These are phyloP conservation scores for Alternaria metachromatica DNA, from an alignment of 2,329 filamentous ascomycete genomes.

Conservation along the genomic window DNA sequence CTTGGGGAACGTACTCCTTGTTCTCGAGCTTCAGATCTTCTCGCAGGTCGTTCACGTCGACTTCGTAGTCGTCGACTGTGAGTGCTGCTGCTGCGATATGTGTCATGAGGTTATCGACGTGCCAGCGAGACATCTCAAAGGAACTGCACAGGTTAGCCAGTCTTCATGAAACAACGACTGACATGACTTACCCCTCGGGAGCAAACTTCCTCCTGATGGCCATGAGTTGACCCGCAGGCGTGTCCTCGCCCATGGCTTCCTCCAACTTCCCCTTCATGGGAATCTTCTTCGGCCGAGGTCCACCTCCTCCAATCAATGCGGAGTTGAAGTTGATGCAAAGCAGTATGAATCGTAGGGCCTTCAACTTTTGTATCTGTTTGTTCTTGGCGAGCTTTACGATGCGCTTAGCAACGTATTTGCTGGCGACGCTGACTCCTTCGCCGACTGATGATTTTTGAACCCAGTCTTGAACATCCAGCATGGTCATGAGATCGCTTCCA, in stretches of 20 bases:
- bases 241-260: constrained; percentile 61
- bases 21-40: constrained; percentile 76
- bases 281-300: constrained; percentile 55
- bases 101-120: constrained; percentile 74
- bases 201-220: constrained; percentile 68
- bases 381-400: constrained; percentile 64
- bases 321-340: constrained; percentile 58
- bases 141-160: constrained; percentile 28
- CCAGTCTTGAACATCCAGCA: constrained; percentile 77
- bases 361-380: constrained; percentile 56
- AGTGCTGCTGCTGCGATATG: constrained; percentile 75
- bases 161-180: background rate
- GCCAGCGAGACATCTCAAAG: constrained; percentile 71
- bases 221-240: constrained; percentile 31
- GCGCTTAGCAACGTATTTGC: constrained; percentile 70
- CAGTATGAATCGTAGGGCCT: constrained; percentile 57
- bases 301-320: constrained; percentile 43
- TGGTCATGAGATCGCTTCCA: constrained; percentile 69
- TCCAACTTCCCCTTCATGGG: constrained; percentile 71
- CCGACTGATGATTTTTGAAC: constrained; percentile 68
- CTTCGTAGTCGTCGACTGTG: constrained; percentile 75
- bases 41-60: constrained; percentile 72
- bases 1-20: constrained; percentile 57
- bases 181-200: constrained; percentile 32
- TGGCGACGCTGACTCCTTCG: constrained; percentile 63